Base-by-base conservation (phyloP, 331 rosid species). In the Spiraea crenata region DNA sequence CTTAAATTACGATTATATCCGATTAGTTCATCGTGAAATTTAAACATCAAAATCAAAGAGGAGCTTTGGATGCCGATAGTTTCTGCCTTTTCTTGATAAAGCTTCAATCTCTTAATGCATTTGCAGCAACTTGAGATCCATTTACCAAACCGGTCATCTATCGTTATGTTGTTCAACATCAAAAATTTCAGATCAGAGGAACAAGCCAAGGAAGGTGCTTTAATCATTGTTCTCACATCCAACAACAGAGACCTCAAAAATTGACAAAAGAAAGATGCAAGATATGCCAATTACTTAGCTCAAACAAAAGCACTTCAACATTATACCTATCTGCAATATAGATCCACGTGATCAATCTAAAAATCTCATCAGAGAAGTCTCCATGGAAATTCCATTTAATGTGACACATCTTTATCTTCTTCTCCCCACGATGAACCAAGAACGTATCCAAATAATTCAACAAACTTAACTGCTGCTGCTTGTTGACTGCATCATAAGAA, bases 111-210 rank as follows among this genome's bases (percentile, higher is more conserved):
- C 40, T 64, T 20, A 45, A 64, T 19, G 40, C 10, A 64, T 63
- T 64, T 45, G 69, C 68, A 42, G 68, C 10, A 63, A 63, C 39
- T 17, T 10, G 39, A 63, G 16, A 63, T 63, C 54, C 54, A 63
- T 20, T 20, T 20, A 54, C 15, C 44, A 45, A 63, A 5, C 8
- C 54, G 13, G 6, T 44, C 69, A 44, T 63, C 69, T 1, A 17
- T 13, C 12, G 3, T 44, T 11, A 44, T n/a, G 1, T 12, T 4
- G 0, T 1, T 12, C 3, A 20, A 44, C 54, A 7, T 44, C 13
- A 63, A 45, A 52, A 0, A 5, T 8, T 11, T 38, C 3, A 63
- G 51, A 20, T 20, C 19, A 20, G 12, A 4, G 14, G 45, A 45
- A 2, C 34, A 5, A n/a, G 57, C 1, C 2, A 57, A 2, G 37